Base-by-base conservation (phyloP, 257 asterid genomes). In the Gentiana macrophylla region DNA sequence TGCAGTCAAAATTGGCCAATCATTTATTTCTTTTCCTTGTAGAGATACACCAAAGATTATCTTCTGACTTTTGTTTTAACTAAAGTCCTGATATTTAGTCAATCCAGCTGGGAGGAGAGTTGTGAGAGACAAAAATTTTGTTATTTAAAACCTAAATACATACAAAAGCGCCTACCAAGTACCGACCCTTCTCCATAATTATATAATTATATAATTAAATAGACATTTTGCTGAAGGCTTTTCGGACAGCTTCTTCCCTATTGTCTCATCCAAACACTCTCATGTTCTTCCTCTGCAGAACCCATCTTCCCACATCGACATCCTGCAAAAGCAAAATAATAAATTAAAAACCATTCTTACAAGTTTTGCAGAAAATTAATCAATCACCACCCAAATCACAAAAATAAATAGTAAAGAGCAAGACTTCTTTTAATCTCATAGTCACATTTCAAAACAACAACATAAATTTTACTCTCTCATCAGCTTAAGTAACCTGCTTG, bases 181-280 rank as follows among this genome's bases (percentile, higher is more conserved):
- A 91, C 98, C 98, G 97, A 92, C 98, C 98, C 98, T 92, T 92
- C 98, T 88, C 98, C 98, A 83, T 92, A 92, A 82, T 92, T 15
- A 15, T 15, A 15, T 92, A 92, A 82, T 92, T 92, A 81, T 92
- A 92, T 72, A 92, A 74, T 65, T 92, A 97, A 77, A 92, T 92
- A 60, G 98, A 92, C 98, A 92, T 92, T 69, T 92, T 92, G 86
- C 98, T 92, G 97, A 92, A 92, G 79, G 97, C 83, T 67, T 88
- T 92, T 72, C 85, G 76, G 82, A 92, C 90, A 68, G 77, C 82
- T 70, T 88, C 97, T 60, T 92, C 98, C 7, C 87, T 95, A 52
- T 92, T 88, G 78, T 81, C 57, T 86, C 97, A 47, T 84, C 89
- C 75, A 80, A 70, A 72, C 90, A 70, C 60, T 84, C 94, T 66